A percentile compares a stretch with the other conserved stretches of the same genome.
Evolutionary conservation across 139 green algal species (phyloP).

Genomic region (Tetraselmis striata): DNA sequence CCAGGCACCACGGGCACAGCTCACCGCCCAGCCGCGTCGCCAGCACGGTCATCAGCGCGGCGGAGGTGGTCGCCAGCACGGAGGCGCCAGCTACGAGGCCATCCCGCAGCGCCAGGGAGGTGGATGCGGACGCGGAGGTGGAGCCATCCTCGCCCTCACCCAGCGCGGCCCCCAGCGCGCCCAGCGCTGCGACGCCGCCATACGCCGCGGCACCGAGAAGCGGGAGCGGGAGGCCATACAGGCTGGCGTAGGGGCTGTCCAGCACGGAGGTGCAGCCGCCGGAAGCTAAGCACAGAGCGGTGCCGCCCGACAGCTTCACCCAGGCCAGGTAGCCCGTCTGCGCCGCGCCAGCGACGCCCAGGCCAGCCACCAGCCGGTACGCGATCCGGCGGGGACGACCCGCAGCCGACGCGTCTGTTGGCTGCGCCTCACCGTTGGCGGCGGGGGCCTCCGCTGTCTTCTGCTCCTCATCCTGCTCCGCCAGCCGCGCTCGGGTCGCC

Average conservation of each 20-base stretch:
- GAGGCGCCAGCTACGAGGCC: slow-evolving; percentile 37
- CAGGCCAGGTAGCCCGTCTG: slow-evolving; percentile 78
- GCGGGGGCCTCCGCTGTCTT: no score
- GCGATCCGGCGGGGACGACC: not conserved
- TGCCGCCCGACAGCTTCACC: slow-evolving; percentile 16
- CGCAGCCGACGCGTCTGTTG: no score
- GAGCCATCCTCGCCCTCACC: not conserved
- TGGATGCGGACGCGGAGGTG: no score
- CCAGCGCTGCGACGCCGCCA: slow-evolving; percentile 35
- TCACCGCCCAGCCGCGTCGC: slow-evolving; percentile 54
- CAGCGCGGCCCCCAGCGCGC: slow-evolving; percentile 12
- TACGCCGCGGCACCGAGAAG: slow-evolving; percentile 61
- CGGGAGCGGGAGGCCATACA: slow-evolving; percentile 70
- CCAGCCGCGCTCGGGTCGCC: no score
- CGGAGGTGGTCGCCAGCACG: slow-evolving; percentile 54
- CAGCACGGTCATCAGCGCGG: slow-evolving; percentile 63
- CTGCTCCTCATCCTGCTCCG: no score
- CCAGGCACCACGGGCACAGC: slow-evolving; percentile 60
- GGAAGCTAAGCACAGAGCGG: not conserved
- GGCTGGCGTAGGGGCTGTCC: slow-evolving; percentile 51
- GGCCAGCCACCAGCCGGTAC: slow-evolving; percentile 28
- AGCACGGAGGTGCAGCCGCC: slow-evolving; percentile 68
- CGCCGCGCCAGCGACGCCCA: slow-evolving; percentile 42
- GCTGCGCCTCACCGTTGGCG: no score
- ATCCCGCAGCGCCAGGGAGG: slow-evolving; percentile 1